Evolutionary conservation across 2,329 filamentous ascomycete species (phyloP), one percentile per base, ranked within the genome.

Genomic region (Lojkania enalia): DNA sequence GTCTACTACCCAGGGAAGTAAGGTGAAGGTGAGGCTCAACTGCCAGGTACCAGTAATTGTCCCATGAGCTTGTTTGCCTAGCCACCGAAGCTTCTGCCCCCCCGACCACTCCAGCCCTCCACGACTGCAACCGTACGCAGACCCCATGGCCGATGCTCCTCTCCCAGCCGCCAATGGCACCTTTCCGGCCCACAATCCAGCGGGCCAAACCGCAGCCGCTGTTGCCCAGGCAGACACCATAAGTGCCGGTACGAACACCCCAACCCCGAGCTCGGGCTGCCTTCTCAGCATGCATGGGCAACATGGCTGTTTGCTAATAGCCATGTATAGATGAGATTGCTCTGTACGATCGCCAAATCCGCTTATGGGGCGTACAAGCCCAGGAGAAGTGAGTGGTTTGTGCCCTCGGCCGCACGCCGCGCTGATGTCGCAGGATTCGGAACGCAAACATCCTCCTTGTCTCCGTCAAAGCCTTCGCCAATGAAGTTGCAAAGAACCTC

Each of bases 401-500:
- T 25, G 33, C 35, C 3, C 29, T 7, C 30, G 30, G 30, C 9
- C 15, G 30, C 9, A 33, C 30, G 15, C 9, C 9, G 20, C 16
- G 21, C 43, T 57, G 29, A 60, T 38, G 36, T 13, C 56, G 37
- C 44, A 90, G 87, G 66, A 90, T 99, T 46, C 89, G 92, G 58
- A 87, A 82, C 47, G 90, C 94, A 47, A 90, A 90, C 63, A 87
- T 99, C 57, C 84, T 97, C 35, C 82, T 99, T 51, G 86, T 99
- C 56, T 90, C 85, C 20, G 84, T 96, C 69, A 88, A 87, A 64
- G 90, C 88, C 1, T 81, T 99, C 13, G 90, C 88, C 46, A 95
- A 92, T 66, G 94, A 99, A 73, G 87, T 97, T 42, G 91, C 94
- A 52, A 99, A 99, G 77, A 99, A 97, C 66, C 84, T 99, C 16